Evolutionary conservation across 345 rosid genomes (phyloP), one percentile per base, ranked within the genome.

Genomic region (Pseudoturritis turrita): DNA sequence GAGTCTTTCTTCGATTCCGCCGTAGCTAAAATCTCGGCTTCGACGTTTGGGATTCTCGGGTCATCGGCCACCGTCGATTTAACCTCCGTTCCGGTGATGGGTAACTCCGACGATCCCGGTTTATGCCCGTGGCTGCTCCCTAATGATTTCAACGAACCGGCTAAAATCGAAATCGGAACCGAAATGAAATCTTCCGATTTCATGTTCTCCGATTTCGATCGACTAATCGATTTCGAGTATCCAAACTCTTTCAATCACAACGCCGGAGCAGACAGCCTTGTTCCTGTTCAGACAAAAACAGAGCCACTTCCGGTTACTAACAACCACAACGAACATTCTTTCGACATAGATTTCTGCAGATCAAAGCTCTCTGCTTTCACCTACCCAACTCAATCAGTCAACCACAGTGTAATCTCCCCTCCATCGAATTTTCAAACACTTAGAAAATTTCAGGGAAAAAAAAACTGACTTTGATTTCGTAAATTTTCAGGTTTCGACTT

Each of bases 401-500:
- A 81, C 81, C 85, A 84, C 37, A 88, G 86, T 65, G 93, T 88
- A 80, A 83, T 33, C 9, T 66, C 28, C 71, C 56, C 60, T 64
- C 41, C 62, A 0, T 52, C 22, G 26, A 46, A 45, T 9, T 50
- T 17, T 44, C 35, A 12, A 14, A 17, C 5, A 2, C 31, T 39
- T 44, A 2, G 31, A 49, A 47, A 29, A 5, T 0, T 6, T 65
- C 31, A 18, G 0, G 28, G 3, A 12, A 44, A 25, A 10, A 2
- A 15, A 10, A 0, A 13, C n/a, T 50, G 13, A 56, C 12, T 66
- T 51, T 37, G 0, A 7, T 65, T 35, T 21, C 14, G 19, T 31
- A 14, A 6, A 13, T 76, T 73, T 33, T 66, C 88, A 91, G 97
- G 83, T 89, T 17, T 91, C 99, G 1, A 84, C 96, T 6, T 91